Conservation (phyloP, 2,329 filamentous ascomycete species). For the Macrophomina tecta region DNA sequence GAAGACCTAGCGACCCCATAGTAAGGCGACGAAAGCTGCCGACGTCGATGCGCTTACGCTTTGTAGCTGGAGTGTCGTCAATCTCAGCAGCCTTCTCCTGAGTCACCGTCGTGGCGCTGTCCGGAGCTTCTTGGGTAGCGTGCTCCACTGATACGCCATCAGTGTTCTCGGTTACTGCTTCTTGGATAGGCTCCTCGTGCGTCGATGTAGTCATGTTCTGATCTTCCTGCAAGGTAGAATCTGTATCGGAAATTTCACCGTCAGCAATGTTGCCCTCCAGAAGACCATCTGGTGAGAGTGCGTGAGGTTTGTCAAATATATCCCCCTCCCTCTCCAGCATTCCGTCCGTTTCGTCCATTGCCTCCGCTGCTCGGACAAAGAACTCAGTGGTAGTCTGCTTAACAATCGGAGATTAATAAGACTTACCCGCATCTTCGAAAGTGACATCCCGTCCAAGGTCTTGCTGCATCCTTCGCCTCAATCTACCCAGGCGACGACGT, state of each 20-base stretch:
- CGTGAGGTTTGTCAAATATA: too few relatives aligned
- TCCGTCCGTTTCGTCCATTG: background rate
- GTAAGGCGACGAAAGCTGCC: constrained; percentile 70
- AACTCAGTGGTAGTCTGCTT: too few relatives aligned
- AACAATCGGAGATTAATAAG: background rate
- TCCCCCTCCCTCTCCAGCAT: background rate
- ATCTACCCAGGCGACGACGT: background rate
- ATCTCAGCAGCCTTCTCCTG: background rate
- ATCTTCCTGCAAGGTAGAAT: background rate
- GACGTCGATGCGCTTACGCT: constrained; percentile 58
- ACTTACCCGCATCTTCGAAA: background rate
- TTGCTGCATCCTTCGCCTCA: background rate
- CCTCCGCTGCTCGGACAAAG: background rate
- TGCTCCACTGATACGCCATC: background rate
- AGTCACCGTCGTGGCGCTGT: background rate
- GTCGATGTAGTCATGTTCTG: too few relatives aligned
- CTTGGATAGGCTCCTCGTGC: background rate
- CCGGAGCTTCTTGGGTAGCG: background rate
- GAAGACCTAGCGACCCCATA: constrained; percentile 74
- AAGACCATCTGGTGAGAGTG: too few relatives aligned
- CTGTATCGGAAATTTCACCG: background rate
- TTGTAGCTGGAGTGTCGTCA: constrained; percentile 5
- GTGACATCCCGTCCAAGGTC: background rate
- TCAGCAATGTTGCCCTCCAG: too few relatives aligned
- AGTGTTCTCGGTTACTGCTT: background rate